Base-by-base conservation (phyloP, 495 filamentous ascomycete species). In the Sphaerosporella brunnea region DNA sequence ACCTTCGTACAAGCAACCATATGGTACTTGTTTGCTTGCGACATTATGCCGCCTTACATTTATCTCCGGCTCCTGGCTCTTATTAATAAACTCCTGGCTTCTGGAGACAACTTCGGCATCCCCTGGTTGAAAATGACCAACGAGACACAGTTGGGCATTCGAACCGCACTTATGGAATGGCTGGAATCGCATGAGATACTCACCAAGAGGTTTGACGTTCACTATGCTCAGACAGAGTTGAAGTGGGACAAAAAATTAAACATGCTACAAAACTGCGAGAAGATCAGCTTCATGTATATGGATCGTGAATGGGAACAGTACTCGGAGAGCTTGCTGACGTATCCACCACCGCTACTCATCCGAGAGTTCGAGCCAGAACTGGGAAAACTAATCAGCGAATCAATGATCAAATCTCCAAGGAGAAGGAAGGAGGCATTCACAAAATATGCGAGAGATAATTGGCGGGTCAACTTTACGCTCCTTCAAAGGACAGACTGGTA, bases 1-100 rank as follows among this genome's bases (percentile, higher is more conserved):
- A 21, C 13, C 13, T 26, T 24, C 13, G 1, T 44, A 15, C 41
- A 24, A 7, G 18, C 41, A 11, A 24, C 41, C 3, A 30, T 30
- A 24, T 25, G 20, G 21, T 44, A 25, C 21, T 18, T 24, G 9
- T 44, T 16, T 13, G 41, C 13, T 2, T 25, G 21, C 19, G 41
- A 44, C n/a, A 44, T 44, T 3, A 44, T 44, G 41, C 41, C 41
- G 20, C 4, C 20, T 4, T 44, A 44, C 19, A 26, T 44, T 44
- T 23, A 30, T 13, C 13, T 1, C 19, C 19, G 19, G 8, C 16
- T 44, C 20, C 11, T n/a, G 8, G 24, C 13, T 13, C 13, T 44
- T 1, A 44, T 44, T 10, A 11, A n/a, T 10, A 15, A 9, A 10
- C 23, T 44, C 9, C n/a, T 44, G 13, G 41, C 23, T 26, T 40